Conservation (phyloP, 1,139 yeast species). For the Yamadazyma membranifaciens region DNA sequence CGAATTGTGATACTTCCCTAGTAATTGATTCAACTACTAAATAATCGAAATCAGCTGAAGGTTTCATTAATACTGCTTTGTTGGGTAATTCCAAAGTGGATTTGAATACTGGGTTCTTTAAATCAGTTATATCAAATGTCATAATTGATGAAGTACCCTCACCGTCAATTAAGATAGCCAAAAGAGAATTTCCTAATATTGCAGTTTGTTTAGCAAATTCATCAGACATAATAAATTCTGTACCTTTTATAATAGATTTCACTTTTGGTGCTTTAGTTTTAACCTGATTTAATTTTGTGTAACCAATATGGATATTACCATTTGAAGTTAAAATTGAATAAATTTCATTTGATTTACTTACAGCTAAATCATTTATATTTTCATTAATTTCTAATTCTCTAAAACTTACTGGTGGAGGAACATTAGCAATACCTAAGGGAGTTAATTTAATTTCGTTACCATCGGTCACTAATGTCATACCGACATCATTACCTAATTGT, state of each 20-base stretch:
- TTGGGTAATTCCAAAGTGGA: slow-evolving; percentile 43
- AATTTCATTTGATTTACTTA: slow-evolving; percentile 55
- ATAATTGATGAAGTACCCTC: slow-evolving; percentile 47
- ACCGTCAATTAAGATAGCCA: slow-evolving; percentile 60
- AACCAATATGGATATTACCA: slow-evolving; percentile 26
- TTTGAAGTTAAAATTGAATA: slow-evolving; percentile 57
- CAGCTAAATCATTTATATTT: slow-evolving; percentile 63
- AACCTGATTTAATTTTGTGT: slow-evolving; percentile 21
- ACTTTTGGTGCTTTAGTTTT: slow-evolving; percentile 49
- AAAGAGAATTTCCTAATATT: slow-evolving; percentile 47
- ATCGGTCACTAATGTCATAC: slow-evolving; percentile 79
- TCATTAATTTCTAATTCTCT: slow-evolving; percentile 55
- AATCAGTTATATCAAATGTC: slow-evolving; percentile 44
- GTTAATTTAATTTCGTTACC: slow-evolving; percentile 74
- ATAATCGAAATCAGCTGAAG: slow-evolving; percentile 52
- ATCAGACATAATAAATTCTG: slow-evolving; percentile 24
- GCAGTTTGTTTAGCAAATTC: slow-evolving; percentile 65
- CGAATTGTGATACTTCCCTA: slow-evolving; percentile 54
- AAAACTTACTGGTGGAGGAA: slow-evolving; percentile 91
- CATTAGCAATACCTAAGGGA: slow-evolving; percentile 80
- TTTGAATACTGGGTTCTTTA: slow-evolving; percentile 37
- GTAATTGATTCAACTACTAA: slow-evolving; percentile 62
- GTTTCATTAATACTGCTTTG: slow-evolving; percentile 55
- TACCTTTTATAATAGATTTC: slow-evolving; percentile 30
- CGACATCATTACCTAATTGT: slow-evolving; percentile 64